Conservation (phyloP, 2,329 filamentous ascomycete species). For the Colletotrichum coccodes region DNA sequence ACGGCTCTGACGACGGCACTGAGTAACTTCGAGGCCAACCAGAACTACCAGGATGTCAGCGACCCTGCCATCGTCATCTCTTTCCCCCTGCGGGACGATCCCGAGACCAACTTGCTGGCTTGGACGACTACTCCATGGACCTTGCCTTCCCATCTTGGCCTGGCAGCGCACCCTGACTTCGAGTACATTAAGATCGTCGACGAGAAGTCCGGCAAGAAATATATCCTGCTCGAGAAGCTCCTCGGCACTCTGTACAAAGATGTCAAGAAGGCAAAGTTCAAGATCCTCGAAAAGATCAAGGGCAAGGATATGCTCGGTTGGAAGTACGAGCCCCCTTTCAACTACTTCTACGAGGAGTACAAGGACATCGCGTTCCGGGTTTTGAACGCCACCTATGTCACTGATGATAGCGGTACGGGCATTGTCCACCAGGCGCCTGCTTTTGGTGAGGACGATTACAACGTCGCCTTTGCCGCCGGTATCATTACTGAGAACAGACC, state of each 20-base stretch:
- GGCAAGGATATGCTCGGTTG: constrained; percentile 88
- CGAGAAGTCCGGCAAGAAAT: constrained; percentile 83
- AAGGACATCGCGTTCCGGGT: constrained; percentile 86
- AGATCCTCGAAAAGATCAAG: constrained; percentile 80
- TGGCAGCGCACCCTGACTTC: constrained; percentile 83
- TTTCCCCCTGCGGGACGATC: constrained; percentile 84
- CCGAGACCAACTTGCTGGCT: constrained; percentile 79
- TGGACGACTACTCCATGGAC: constrained; percentile 95
- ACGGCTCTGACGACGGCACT: constrained; percentile 64
- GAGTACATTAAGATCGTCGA: constrained; percentile 91
- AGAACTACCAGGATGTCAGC: constrained; percentile 94
- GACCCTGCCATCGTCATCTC: constrained; percentile 91
- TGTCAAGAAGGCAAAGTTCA: constrained; percentile 93
- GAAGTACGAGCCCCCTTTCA: constrained; percentile 89
- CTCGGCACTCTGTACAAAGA: constrained; percentile 91
- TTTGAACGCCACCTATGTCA: constrained; percentile 86
- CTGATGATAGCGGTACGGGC: constrained; percentile 88
- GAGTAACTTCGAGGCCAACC: constrained; percentile 89
- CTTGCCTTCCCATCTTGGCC: constrained; percentile 80
- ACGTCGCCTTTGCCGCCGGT: constrained; percentile 79
- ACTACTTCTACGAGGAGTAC: constrained; percentile 91
- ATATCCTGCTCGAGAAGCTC: constrained; percentile 84
- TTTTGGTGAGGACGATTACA: constrained; percentile 97
- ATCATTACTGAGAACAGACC: constrained; percentile 80
- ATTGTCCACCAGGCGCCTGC: constrained; percentile 94